A percentile compares a stretch with the other conserved stretches of the same genome.
Conservation (phyloP, 1,139 yeast species). For the Yamadazyma buinensis region DNA sequence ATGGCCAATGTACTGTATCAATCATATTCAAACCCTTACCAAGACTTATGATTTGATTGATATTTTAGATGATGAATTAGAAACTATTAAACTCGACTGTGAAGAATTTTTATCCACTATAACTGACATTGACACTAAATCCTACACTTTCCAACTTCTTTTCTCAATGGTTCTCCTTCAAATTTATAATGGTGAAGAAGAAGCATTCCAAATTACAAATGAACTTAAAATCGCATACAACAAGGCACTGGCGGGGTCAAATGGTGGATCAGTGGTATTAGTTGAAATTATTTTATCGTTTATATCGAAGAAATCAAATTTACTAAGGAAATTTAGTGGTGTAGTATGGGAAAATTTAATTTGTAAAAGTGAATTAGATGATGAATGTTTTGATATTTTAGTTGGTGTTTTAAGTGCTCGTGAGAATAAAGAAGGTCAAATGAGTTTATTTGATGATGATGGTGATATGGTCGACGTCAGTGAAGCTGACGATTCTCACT, state of each 20-base stretch:
- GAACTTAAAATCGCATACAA: slow-evolving; percentile 62
- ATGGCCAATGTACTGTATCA: slow-evolving; percentile 55
- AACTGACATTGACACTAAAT: no score
- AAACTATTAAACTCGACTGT: slow-evolving; percentile 47
- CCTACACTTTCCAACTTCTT: slow-evolving; percentile 59
- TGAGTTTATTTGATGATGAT: slow-evolving; percentile 65
- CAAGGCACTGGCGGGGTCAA: slow-evolving; percentile 21
- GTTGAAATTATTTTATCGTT: slow-evolving; percentile 79
- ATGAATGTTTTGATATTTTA: slow-evolving; percentile 52
- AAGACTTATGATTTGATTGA: slow-evolving; percentile 24
- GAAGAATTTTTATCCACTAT: no score
- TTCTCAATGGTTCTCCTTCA: slow-evolving; percentile 78
- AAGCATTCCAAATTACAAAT: slow-evolving; percentile 69
- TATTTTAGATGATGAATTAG: slow-evolving; percentile 54
- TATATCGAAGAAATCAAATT: slow-evolving; percentile 64
- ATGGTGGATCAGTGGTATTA: slow-evolving; percentile 52
- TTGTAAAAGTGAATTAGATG: slow-evolving; percentile 35
- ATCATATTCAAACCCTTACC: slow-evolving; percentile 18
- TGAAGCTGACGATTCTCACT: slow-evolving; percentile 17
- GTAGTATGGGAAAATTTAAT: slow-evolving; percentile 69
- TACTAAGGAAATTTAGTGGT: slow-evolving; percentile 68
- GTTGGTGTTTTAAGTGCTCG: slow-evolving; percentile 66
- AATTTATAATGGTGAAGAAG: slow-evolving; percentile 75
- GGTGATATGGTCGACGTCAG: slow-evolving; percentile 33
- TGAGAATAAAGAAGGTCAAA: slow-evolving; percentile 84